These are phyloP conservation scores for Ceratocystis ficicola DNA, from an alignment of 2,329 filamentous ascomycete genomes.

Conservation along the genomic window DNA sequence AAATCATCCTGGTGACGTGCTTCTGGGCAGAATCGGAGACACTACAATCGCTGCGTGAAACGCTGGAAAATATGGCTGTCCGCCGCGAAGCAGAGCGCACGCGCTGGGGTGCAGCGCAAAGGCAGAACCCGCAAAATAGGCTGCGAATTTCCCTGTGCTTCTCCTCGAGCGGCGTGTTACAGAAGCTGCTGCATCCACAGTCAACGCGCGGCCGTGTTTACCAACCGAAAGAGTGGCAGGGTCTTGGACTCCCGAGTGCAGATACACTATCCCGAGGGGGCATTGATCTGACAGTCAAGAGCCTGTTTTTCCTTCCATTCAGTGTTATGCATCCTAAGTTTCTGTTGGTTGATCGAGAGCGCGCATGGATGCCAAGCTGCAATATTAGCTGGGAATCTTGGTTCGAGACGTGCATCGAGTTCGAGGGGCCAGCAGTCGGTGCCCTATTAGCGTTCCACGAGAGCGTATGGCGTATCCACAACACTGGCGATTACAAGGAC, in stretches of 20 bases:
- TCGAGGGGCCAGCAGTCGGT: slow-evolving; percentile 49
- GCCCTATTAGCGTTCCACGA: slow-evolving; percentile 56
- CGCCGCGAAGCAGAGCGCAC: slow-evolving; percentile 29
- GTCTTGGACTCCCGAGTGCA: slow-evolving; percentile 51
- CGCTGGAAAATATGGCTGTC: slow-evolving; percentile 48
- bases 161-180: slow-evolving; percentile 58
- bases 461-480: slow-evolving; percentile 46
- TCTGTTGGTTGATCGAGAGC: slow-evolving; percentile 55
- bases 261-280: slow-evolving; percentile 41
- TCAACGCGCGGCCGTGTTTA: slow-evolving; percentile 51
- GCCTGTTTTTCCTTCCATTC: slow-evolving; percentile 65
- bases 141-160: slow-evolving; percentile 62
- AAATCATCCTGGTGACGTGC: slow-evolving; percentile 67
- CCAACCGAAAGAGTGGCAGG: slow-evolving; percentile 45
- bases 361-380: slow-evolving; percentile 62
- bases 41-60: slow-evolving; percentile 43
- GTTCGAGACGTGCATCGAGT: slow-evolving; percentile 64
- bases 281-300: slow-evolving; percentile 60
- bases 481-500: background rate
- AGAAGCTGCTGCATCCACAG: slow-evolving; percentile 64
- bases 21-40: slow-evolving; percentile 64
- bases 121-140: background rate
- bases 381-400: slow-evolving; percentile 83
- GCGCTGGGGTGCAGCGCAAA: slow-evolving; percentile 12
- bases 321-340: slow-evolving; percentile 87